phyloP scores from a whole-genome alignment of 345 rosid genomes.

The Alliaria petiolata region DNA sequence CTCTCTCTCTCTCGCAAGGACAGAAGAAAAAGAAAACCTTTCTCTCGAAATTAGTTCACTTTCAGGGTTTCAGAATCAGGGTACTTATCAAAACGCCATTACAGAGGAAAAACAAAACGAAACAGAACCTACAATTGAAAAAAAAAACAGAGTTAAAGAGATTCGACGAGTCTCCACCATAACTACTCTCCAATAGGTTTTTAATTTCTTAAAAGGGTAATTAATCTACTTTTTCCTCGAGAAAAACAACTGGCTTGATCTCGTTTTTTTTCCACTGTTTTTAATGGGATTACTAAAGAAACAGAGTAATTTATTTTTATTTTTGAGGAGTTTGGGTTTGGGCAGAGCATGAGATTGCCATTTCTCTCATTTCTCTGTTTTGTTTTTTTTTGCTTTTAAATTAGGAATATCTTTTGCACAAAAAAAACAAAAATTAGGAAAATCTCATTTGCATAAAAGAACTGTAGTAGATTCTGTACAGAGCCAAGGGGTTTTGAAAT shows the following conservation, averaged over 20 bases:
- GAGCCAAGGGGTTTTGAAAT: too few species aligned
- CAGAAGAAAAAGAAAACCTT: neutral
- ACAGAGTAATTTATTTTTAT: neutral
- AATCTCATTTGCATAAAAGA: too few species aligned
- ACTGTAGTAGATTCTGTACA: too few species aligned
- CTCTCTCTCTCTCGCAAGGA: neutral
- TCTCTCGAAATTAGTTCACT: neutral
- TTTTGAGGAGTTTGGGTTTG: constrained; percentile 24
- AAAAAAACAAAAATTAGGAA: too few species aligned
- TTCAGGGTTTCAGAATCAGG: constrained; percentile 1
- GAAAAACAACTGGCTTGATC: constrained; percentile 25
- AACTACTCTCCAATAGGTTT: neutral
- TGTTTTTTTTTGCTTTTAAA: neutral
- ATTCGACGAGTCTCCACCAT: constrained; percentile 28
- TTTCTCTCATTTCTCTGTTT: constrained; percentile 2
- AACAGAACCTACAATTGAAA: neutral
- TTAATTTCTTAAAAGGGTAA: neutral
- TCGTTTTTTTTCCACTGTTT: constrained; percentile 20
- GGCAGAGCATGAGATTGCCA: constrained; percentile 36
- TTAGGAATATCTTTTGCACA: neutral
- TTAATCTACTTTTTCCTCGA: constrained; percentile 9
- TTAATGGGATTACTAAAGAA: too few species aligned
- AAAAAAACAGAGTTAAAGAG: constrained; percentile 14
- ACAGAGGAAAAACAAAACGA: constrained; percentile 8
- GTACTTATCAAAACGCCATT: constrained; percentile 31